phyloP scores from a whole-genome alignment of 2,329 filamentous ascomycete genomes.

The Aspergillus hortae region DNA sequence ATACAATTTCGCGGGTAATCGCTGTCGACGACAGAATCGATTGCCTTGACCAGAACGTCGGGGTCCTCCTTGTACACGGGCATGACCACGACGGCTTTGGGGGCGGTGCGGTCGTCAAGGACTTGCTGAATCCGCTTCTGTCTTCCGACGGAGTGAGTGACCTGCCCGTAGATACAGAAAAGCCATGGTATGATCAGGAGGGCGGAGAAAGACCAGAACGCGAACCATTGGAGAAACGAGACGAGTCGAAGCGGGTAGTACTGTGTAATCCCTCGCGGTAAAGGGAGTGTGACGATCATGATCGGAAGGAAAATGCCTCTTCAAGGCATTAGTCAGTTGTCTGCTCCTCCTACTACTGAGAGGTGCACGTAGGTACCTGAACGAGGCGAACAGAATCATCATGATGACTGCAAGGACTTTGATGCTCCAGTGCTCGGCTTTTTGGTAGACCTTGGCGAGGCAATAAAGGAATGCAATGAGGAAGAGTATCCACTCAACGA shows the following conservation, averaged over 20 bases:
- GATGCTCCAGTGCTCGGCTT: conserved; percentile 85
- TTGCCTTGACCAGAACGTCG: conserved; percentile 75
- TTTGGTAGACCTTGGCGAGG: conserved; percentile 78
- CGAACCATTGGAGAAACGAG: conserved; percentile 80
- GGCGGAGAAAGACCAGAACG: conserved; percentile 86
- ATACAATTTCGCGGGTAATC: conserved; percentile 91
- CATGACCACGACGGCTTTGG: conserved; percentile 95
- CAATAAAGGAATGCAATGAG: conserved; percentile 92
- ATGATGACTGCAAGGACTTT: conserved; percentile 73
- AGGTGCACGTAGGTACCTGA: conserved; percentile 60
- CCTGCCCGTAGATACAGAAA: conserved; percentile 86
- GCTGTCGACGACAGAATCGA: conserved; percentile 89
- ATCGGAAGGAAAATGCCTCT: conserved; percentile 85
- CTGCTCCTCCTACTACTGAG: neutral
- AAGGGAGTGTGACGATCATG: conserved; percentile 87
- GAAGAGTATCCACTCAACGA: conserved; percentile 94
- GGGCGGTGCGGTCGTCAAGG: conserved; percentile 78
- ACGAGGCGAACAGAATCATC: conserved; percentile 65
- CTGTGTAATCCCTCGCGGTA: conserved; percentile 68
- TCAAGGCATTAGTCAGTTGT: neutral
- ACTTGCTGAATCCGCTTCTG: conserved; percentile 78
- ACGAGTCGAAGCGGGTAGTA: conserved; percentile 71
- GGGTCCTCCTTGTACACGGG: conserved; percentile 93
- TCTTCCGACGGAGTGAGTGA: conserved; percentile 80
- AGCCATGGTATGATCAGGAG: conserved; percentile 87